phyloP scores from a whole-genome alignment of 1,284 basidiomycete genomes.

The Melampsora larici-populina region DNA sequence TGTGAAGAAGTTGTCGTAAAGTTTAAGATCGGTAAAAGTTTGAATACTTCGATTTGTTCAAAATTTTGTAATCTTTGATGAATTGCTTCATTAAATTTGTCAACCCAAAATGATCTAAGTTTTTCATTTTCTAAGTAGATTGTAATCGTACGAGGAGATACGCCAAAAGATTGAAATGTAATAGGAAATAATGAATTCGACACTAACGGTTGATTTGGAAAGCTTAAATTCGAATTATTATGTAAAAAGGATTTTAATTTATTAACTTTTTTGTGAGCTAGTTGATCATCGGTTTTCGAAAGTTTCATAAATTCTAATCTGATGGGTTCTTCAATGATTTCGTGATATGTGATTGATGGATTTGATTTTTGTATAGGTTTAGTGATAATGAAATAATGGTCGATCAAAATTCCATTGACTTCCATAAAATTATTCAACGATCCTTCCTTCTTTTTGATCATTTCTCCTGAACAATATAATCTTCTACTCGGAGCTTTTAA shows the following conservation, averaged over 20 bases:
- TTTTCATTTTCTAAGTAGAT: slow-evolving; percentile 76
- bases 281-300: background rate
- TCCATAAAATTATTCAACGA: slow-evolving; percentile 68
- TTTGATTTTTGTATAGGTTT: slow-evolving; percentile 29
- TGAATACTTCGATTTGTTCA: slow-evolving; percentile 76
- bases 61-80: slow-evolving; percentile 78
- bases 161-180: slow-evolving; percentile 34
- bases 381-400: slow-evolving; percentile 70
- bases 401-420: slow-evolving; percentile 80
- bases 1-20: slow-evolving; percentile 8
- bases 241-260: slow-evolving; percentile 5
- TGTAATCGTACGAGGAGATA: slow-evolving; percentile 53
- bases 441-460: slow-evolving; percentile 81
- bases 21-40: slow-evolving; percentile 47
- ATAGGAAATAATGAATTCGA: slow-evolving; percentile 28
- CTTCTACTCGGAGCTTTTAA: slow-evolving; percentile 23
- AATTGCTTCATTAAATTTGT: slow-evolving; percentile 81
- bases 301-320: slow-evolving; percentile 33
- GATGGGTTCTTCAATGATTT: slow-evolving; percentile 33
- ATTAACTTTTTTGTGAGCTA: slow-evolving; percentile 25
- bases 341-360: slow-evolving; percentile 1
- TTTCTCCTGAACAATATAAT: slow-evolving; percentile 67
- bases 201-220: background rate
- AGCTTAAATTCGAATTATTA: background rate
- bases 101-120: slow-evolving; percentile 78